Evolutionary conservation across 164 flowering plant species (phyloP).

Genomic region (Nymphaea colorata): DNA sequence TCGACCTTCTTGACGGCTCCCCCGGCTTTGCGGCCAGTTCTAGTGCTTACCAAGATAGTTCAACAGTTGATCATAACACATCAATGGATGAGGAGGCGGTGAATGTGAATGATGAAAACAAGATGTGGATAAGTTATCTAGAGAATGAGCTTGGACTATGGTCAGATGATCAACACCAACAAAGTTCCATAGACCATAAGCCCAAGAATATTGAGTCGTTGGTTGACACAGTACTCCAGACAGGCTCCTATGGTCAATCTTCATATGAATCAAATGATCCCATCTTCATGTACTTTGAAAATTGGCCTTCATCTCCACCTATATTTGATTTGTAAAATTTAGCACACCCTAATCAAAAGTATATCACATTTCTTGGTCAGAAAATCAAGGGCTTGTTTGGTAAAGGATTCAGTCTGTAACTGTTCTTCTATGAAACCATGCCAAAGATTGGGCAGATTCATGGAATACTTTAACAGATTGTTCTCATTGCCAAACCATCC

Average conservation of each 20-base stretch:
- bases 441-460: too few species aligned
- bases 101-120: conserved; percentile 8
- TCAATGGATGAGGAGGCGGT: not conserved
- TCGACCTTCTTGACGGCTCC: conserved; percentile 27
- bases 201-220: not conserved
- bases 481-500: too few species aligned
- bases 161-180: not conserved
- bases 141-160: conserved; percentile 41
- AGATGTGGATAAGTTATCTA: conserved; percentile 29
- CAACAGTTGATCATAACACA: not conserved
- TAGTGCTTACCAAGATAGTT: conserved; percentile 3
- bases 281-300: conserved; percentile 7
- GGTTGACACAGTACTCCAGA: not conserved
- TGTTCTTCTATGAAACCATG: too few species aligned
- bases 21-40: not conserved
- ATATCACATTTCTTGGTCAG: too few species aligned
- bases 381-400: too few species aligned
- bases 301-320: conserved; percentile 4
- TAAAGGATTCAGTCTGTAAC: too few species aligned
- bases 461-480: too few species aligned
- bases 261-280: conserved; percentile 4
- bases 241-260: not conserved
- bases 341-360: not conserved
- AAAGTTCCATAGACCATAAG: not conserved
- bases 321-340: not conserved